Conservation (phyloP, 176 grass and related monocot genomes). For the Carex cristatella region DNA sequence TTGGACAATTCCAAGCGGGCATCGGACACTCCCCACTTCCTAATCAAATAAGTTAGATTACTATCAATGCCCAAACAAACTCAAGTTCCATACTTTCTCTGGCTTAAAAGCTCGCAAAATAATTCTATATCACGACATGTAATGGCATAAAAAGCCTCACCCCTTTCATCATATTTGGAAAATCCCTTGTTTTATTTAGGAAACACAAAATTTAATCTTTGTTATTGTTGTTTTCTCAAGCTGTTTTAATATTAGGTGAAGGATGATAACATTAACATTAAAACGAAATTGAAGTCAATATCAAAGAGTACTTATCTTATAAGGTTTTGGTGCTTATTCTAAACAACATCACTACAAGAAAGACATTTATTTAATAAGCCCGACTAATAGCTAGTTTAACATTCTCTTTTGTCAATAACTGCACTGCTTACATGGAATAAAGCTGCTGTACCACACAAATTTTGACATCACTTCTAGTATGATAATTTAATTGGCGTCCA, state of each 20-base stretch:
- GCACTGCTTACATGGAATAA: background rate
- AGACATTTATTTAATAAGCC: background rate
- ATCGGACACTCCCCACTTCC: too few relatives aligned
- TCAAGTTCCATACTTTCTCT: background rate
- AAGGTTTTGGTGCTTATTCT: background rate
- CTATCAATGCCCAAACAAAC: background rate
- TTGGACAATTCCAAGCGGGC: too few relatives aligned
- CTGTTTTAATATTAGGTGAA: background rate
- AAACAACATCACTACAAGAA: background rate
- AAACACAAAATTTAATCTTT: background rate
- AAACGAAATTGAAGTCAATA: background rate
- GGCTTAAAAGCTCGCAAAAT: background rate
- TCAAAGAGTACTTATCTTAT: background rate
- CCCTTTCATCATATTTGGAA: background rate
- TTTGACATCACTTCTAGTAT: background rate
- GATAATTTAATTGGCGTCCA: background rate
- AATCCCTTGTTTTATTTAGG: background rate
- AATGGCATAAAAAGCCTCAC: background rate
- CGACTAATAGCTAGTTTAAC: background rate
- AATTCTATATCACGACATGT: background rate
- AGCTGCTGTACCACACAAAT: background rate
- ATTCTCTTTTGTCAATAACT: background rate
- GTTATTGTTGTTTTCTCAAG: background rate
- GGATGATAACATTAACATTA: background rate
- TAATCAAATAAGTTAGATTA: background rate